These are phyloP conservation scores for Viridothelium virens DNA, from an alignment of 495 filamentous ascomycete genomes.

Conservation along the genomic window DNA sequence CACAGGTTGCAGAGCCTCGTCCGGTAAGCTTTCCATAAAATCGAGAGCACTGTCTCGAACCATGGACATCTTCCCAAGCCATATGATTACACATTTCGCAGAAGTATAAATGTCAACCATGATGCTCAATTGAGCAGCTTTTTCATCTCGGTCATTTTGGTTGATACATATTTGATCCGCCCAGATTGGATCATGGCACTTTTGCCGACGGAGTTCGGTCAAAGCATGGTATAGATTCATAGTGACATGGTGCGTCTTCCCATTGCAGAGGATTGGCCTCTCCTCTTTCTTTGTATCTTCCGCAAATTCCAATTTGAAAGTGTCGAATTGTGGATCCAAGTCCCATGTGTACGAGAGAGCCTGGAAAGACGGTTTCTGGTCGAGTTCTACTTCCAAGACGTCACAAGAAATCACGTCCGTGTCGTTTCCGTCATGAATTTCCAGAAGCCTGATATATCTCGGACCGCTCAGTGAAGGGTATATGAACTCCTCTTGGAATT, in stretches of 20 bases:
- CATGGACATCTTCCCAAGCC: conserved; percentile 17
- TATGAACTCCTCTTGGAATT: not conserved
- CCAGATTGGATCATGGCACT: conserved; percentile 21
- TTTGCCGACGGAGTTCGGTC: conserved; percentile 8
- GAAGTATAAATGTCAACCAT: conserved; percentile 30
- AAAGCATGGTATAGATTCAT: conserved; percentile 5
- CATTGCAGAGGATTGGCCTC: not conserved
- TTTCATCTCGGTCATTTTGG: conserved; percentile 30
- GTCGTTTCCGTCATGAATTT: not conserved
- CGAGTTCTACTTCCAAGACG: conserved; percentile 2
- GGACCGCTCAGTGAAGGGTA: not conserved
- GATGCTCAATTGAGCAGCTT: conserved; percentile 26
- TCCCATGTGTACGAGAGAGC: conserved; percentile 8
- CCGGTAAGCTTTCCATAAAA: conserved; percentile 1
- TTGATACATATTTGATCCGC: conserved; percentile 39
- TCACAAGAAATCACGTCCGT: conserved; percentile 6
- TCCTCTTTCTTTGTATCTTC: conserved; percentile 3
- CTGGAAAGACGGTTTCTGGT: not conserved
- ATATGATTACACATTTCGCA: conserved; percentile 15
- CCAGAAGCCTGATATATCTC: not conserved
- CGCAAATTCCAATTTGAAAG: not conserved
- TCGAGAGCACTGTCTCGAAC: not conserved
- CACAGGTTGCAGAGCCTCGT: not conserved
- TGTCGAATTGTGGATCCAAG: not conserved
- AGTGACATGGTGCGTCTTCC: conserved; percentile 6